Conservation (phyloP, 257 asterid genomes). For the Echites panduratus region DNA sequence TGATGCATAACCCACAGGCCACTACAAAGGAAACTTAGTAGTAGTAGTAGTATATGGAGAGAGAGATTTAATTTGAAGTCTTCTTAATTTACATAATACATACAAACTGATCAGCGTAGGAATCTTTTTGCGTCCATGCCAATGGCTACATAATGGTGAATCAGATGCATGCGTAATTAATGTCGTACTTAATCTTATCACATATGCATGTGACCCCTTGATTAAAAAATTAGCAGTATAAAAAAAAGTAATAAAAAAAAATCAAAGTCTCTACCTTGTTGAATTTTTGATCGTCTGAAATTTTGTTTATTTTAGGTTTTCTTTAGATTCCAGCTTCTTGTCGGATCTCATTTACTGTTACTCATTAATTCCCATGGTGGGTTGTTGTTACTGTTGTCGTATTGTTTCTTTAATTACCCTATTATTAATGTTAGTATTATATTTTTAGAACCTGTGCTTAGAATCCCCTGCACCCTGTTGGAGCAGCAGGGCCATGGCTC, state of each 20-base stretch:
- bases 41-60: too few relatives aligned
- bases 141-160: slow-evolving; percentile 18
- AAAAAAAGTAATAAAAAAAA: not conserved
- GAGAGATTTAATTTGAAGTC: slow-evolving; percentile 13
- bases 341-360: slow-evolving; percentile 36
- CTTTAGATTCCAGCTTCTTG: slow-evolving; percentile 42
- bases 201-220: slow-evolving; percentile 39
- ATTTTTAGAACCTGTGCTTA: not conserved
- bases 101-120: slow-evolving; percentile 13
- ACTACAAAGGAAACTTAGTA: not conserved
- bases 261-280: not conserved
- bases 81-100: slow-evolving; percentile 7
- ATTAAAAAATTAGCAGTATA: slow-evolving; percentile 7
- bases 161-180: slow-evolving; percentile 15
- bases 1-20: slow-evolving; percentile 43
- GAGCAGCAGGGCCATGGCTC: not conserved
- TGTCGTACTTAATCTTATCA: slow-evolving; percentile 26
- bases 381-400: slow-evolving; percentile 22
- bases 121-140: slow-evolving; percentile 31
- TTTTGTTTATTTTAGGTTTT: not conserved
- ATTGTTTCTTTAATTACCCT: slow-evolving; percentile 14
- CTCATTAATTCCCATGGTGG: slow-evolving; percentile 35
- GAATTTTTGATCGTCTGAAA: not conserved
- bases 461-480: not conserved
- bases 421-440: not conserved